phyloP scores from a whole-genome alignment of 2,329 filamentous ascomycete genomes.

The Diaporthe sp. region DNA sequence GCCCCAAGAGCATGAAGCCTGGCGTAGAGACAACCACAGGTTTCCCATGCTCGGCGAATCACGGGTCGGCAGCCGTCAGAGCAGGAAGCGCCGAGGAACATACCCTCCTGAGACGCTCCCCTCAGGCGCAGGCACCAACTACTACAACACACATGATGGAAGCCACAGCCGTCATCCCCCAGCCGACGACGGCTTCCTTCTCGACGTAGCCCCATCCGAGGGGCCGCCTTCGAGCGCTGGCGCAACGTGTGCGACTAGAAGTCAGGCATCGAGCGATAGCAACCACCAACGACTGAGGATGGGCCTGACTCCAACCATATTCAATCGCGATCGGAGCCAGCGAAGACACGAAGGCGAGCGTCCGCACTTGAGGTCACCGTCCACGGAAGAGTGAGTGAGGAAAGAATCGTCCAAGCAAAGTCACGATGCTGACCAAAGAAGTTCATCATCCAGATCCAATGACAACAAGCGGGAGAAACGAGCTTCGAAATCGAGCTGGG shows the following conservation, averaged over 20 bases:
- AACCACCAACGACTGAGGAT: background rate
- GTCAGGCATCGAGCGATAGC: conserved; percentile 12
- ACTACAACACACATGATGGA: conserved; percentile 16
- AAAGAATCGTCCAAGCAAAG: background rate
- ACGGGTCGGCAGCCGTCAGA: background rate
- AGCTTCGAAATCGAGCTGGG: background rate
- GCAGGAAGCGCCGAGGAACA: background rate
- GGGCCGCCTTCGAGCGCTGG: conserved; percentile 19
- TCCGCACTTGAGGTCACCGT: background rate
- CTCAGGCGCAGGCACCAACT: background rate
- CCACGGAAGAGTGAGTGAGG: background rate
- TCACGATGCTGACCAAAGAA: background rate
- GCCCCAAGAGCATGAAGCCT: background rate
- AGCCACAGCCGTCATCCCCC: background rate
- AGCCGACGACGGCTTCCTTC: background rate
- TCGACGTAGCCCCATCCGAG: background rate
- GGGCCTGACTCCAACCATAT: background rate
- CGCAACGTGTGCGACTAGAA: conserved; percentile 32
- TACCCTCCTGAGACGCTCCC: background rate
- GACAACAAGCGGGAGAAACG: background rate
- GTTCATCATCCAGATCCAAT: background rate
- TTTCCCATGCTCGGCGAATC: background rate
- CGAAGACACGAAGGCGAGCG: background rate
- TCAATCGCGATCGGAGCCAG: background rate
- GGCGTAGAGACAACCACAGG: background rate